A percentile compares a stretch with the other conserved stretches of the same genome.
These are phyloP conservation scores for Croton setiger DNA, from an alignment of 441 rosid species.

Conservation along the genomic window DNA sequence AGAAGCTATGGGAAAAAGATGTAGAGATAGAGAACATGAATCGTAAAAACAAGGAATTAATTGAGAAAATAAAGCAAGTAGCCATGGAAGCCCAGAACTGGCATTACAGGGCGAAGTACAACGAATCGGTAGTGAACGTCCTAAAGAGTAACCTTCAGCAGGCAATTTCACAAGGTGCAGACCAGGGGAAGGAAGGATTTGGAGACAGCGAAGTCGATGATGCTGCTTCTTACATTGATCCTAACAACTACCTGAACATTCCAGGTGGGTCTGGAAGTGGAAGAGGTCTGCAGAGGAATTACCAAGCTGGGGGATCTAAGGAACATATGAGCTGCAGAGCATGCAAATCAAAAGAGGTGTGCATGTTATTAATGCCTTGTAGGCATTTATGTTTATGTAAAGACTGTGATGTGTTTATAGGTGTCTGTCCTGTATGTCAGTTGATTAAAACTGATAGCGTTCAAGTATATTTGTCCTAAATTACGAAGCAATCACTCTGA, in stretches of 20 bases:
- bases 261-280: conserved; percentile 28
- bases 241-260: conserved; percentile 39
- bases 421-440: conserved; percentile 76
- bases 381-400: conserved; percentile 81
- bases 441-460: conserved; percentile 55
- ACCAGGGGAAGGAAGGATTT: conserved; percentile 71
- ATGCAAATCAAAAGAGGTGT: conserved; percentile 61
- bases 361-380: conserved; percentile 69
- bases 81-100: conserved; percentile 67
- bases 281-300: conserved; percentile 24
- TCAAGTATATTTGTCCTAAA: conserved; percentile 54
- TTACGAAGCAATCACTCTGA: conserved; percentile 18
- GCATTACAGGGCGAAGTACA: conserved; percentile 71
- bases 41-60: conserved; percentile 65
- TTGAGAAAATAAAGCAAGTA: conserved; percentile 59
- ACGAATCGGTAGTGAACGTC: conserved; percentile 60
- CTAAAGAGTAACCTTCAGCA: conserved; percentile 65
- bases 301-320: conserved; percentile 30
- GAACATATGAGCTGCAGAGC: conserved; percentile 54
- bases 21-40: conserved; percentile 61
- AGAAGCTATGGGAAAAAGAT: conserved; percentile 73
- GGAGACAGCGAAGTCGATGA: conserved; percentile 81
- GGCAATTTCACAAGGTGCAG: conserved; percentile 65
- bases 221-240: conserved; percentile 53
- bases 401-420: conserved; percentile 56